A percentile compares a stretch with the other conserved stretches of the same genome.
phyloP scores from a whole-genome alignment of 495 filamentous ascomycete genomes.

The Penicillium steckii region DNA sequence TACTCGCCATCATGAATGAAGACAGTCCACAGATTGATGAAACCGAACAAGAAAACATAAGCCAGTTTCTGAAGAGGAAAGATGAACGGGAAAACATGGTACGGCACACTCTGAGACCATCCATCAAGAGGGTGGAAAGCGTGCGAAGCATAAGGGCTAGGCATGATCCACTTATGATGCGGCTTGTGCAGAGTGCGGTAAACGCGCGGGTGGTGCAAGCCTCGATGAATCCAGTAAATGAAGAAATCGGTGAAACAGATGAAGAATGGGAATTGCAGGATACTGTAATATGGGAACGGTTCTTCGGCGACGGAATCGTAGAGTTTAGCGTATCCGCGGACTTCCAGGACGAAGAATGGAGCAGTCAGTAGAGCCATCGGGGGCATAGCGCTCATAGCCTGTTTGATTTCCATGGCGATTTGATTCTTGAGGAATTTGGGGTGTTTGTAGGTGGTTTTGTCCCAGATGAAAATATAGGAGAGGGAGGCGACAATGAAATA shows the following conservation, averaged over 20 bases:
- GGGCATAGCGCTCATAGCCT: constrained; percentile 73
- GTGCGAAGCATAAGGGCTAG: constrained; percentile 86
- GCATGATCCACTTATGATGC: constrained; percentile 99
- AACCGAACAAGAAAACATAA: constrained; percentile 81
- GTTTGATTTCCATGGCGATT: constrained; percentile 79
- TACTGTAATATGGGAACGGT: constrained; percentile 73
- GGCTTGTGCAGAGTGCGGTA: constrained; percentile 94
- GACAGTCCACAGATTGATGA: constrained; percentile 97
- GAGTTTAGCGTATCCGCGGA: constrained; percentile 82
- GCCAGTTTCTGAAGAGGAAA: constrained; percentile 92
- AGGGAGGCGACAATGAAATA: constrained; percentile 84
- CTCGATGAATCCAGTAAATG: constrained; percentile 96
- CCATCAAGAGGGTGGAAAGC: constrained; percentile 96
- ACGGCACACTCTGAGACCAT: constrained; percentile 87
- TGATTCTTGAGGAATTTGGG: constrained; percentile 97
- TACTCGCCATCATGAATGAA: constrained; percentile 98
- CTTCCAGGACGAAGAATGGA: constrained; percentile 80
- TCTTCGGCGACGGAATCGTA: constrained; percentile 75
- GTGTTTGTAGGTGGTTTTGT: constrained; percentile 84
- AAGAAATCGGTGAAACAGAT: constrained; percentile 87
- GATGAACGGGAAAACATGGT: constrained; percentile 91
- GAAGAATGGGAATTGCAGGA: constrained; percentile 88
- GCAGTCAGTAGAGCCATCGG: constrained; percentile 80
- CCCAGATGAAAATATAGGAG: constrained; percentile 91
- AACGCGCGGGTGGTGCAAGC: constrained; percentile 75